Base-by-base conservation (phyloP, 371 early-diverging fungal species). In the Cokeromyces recurvatus region DNA sequence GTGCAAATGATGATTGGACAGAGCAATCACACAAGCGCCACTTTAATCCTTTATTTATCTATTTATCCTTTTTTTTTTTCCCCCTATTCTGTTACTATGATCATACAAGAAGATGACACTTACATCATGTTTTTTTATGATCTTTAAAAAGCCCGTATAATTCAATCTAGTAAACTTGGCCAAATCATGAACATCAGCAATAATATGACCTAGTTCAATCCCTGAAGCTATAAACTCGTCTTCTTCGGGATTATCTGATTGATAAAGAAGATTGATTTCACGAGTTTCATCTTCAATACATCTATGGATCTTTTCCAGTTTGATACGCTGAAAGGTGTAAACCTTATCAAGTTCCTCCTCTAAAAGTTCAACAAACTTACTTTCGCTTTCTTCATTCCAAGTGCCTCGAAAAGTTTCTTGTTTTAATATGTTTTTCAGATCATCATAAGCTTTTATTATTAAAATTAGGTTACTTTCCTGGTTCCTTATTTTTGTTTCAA, bases 101-200 rank as follows among this genome's bases (percentile, higher is more conserved):
- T 34, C 11, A 34, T 14, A n/a, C 5, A 11, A 34, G 2, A 16
- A 19, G 12, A 19, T 25, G 31, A 23, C 23, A 62, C 73, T 74
- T 79, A 79, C 82, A 80, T 98, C 98, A 69, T 97, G 96, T 72
- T 97, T 97, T 72, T 96, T 97, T 61, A 98, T 83, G 53, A 97
- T 93, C 78, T 95, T 98, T 50, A 96, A 74, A 58, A 98, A 97
- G 14, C 94, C 99, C 27, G 96, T 89, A 62, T 94, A 94, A 77
- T 99, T 99, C 49, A 98, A 74, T 17, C 97, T 82, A 7, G 92
- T 88, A 64, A 90, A 99, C 73, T 92, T 93, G 41, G 95, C 89
- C 32, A 97, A 79, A 62, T 94, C 92, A 65, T 87, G 90, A n/a
- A 94, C 84, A 67, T 97, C 97, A 40, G 82, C 82, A 51, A 92